These are phyloP conservation scores for Parsonsia alboflavescens DNA, from an alignment of 257 asterid species.

Conservation along the genomic window DNA sequence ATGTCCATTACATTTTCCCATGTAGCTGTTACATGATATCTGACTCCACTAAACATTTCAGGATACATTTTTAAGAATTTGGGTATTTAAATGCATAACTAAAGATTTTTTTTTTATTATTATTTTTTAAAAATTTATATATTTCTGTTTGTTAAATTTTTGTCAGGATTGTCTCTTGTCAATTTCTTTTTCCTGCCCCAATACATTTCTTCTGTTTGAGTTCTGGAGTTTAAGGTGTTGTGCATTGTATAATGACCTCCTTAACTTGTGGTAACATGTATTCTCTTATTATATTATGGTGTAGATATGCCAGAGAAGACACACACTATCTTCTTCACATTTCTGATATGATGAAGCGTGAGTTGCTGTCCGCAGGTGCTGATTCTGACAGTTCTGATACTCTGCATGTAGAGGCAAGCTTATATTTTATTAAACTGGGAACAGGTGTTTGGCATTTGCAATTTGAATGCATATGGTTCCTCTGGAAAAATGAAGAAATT, in stretches of 20 bases:
- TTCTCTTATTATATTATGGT: slow-evolving; percentile 7
- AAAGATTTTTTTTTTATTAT: no score
- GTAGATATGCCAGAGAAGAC: slow-evolving; percentile 96
- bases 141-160: no score
- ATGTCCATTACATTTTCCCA: neutral
- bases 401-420: slow-evolving; percentile 72
- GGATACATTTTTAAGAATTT: neutral
- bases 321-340: slow-evolving; percentile 90
- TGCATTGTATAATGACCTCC: neutral
- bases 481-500: no score
- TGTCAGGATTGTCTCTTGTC: neutral
- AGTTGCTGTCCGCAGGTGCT: slow-evolving; percentile 42
- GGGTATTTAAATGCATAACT: neutral
- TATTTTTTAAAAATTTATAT: no score
- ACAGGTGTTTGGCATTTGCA: neutral
- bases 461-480: neutral
- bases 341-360: slow-evolving; percentile 70
- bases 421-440: slow-evolving; percentile 10
- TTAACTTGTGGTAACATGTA: neutral
- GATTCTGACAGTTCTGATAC: slow-evolving; percentile 58
- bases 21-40: neutral
- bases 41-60: neutral
- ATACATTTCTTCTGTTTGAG: neutral
- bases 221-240: neutral
- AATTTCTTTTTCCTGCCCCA: neutral